Percentiles rank a stretch among this genome's conserved stretches.
These are phyloP conservation scores for Shiraia bambusicola DNA, from an alignment of 2,329 filamentous ascomycete species.

Conservation along the genomic window DNA sequence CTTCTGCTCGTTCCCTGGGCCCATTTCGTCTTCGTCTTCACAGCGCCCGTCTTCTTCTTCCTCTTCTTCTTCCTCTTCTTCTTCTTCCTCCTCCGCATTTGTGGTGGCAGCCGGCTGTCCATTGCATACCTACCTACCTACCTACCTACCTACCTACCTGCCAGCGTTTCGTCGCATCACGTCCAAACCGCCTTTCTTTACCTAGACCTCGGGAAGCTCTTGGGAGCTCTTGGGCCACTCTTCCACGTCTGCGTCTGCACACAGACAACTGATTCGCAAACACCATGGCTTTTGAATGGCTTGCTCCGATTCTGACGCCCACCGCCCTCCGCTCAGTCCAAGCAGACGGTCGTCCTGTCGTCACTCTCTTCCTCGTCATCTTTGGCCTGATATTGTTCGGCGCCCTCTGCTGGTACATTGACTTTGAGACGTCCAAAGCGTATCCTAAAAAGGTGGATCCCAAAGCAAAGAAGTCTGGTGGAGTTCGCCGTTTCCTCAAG, in stretches of 20 bases:
- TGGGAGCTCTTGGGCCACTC: background rate
- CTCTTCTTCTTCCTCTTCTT: slow-evolving; percentile 1
- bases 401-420: slow-evolving; percentile 29
- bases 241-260: background rate
- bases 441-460: slow-evolving; percentile 30
- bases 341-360: slow-evolving; percentile 73
- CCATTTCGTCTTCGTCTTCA: too few relatives aligned
- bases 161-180: too few relatives aligned
- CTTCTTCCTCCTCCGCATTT: slow-evolving; percentile 5
- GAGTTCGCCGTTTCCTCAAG: slow-evolving; percentile 24
- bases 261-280: background rate
- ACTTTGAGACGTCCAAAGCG: slow-evolving; percentile 33
- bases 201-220: too few relatives aligned
- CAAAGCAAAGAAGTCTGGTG: slow-evolving; percentile 26
- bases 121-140: too few relatives aligned
- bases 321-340: slow-evolving; percentile 36
- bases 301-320: slow-evolving; percentile 36
- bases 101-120: slow-evolving; percentile 29
- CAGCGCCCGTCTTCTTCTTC: slow-evolving; percentile 7
- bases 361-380: slow-evolving; percentile 79
- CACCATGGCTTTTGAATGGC: slow-evolving; percentile 33
- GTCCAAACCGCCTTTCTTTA: too few relatives aligned
- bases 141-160: too few relatives aligned
- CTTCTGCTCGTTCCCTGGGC: too few relatives aligned
- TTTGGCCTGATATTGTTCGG: slow-evolving; percentile 58